A percentile compares a stretch with the other conserved stretches of the same genome.
Conservation (phyloP, 2,329 filamentous ascomycete genomes). For the Uncinocarpus reesii region DNA sequence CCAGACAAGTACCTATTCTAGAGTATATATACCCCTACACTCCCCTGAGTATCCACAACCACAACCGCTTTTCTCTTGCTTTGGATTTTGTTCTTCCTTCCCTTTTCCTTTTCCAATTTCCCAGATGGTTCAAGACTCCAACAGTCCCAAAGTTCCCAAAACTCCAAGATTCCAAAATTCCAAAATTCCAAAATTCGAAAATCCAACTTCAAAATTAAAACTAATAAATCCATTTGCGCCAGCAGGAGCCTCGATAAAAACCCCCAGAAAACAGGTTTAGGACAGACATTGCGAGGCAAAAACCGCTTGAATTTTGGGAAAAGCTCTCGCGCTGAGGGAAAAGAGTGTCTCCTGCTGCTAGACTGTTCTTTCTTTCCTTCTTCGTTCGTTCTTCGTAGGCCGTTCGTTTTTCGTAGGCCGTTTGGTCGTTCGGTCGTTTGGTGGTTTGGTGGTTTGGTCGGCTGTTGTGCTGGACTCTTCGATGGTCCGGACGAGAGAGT, state of each 20-base stretch:
- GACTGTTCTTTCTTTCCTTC: no score
- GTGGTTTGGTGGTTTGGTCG: neutral
- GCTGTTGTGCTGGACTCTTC: no score
- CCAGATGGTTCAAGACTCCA: no score
- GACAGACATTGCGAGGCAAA: neutral
- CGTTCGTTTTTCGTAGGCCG: neutral
- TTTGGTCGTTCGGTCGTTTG: neutral
- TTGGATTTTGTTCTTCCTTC: no score
- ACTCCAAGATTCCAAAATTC: neutral
- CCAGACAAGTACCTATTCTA: no score
- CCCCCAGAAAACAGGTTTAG: neutral
- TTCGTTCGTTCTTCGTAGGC: neutral
- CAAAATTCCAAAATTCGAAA: neutral
- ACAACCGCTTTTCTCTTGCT: neutral
- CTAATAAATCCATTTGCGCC: neutral
- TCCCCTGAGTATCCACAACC: neutral
- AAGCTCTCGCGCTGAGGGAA: neutral
- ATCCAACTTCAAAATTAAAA: neutral
- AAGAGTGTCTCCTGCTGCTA: constrained; percentile 2
- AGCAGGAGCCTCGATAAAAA: constrained; percentile 5
- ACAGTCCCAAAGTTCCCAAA: no score
- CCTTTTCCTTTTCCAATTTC: no score
- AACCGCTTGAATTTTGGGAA: neutral
- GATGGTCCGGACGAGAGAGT: no score
- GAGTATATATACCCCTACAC: neutral